Evolutionary conservation across 345 rosid genomes (phyloP).

Genomic region (Nephelium lappaceum): DNA sequence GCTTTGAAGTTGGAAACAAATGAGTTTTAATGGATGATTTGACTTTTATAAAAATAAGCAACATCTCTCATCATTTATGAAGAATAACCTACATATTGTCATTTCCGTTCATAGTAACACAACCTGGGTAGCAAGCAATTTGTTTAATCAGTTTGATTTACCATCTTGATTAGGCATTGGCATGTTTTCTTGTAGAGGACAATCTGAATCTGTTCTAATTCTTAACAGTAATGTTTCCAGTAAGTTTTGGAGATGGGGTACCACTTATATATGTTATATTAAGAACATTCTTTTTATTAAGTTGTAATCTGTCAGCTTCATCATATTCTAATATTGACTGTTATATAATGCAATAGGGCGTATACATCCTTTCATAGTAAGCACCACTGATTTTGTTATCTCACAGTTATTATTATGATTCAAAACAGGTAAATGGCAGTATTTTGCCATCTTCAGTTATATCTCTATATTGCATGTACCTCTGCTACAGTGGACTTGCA

Average conservation of each 20-base stretch:
- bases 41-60: not conserved
- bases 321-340: not conserved
- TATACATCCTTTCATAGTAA: not conserved
- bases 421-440: constrained; percentile 83
- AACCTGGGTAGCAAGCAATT: not conserved
- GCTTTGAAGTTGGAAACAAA: too few relatives aligned
- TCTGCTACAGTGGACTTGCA: constrained; percentile 93
- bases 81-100: not conserved
- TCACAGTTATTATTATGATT: constrained; percentile 8
- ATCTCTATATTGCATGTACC: constrained; percentile 91
- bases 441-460: constrained; percentile 94
- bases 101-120: not conserved
- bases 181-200: not conserved
- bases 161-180: not conserved
- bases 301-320: not conserved
- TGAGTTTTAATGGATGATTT: too few relatives aligned
- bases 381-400: not conserved
- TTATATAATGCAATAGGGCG: not conserved
- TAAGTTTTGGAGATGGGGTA: not conserved
- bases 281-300: not conserved
- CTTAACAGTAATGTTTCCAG: not conserved
- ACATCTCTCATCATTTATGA: not conserved
- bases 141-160: not conserved
- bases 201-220: not conserved
- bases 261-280: not conserved